Evolutionary conservation across 2,329 filamentous ascomycete species (phyloP).

Genomic region (Cercospora citrullina): DNA sequence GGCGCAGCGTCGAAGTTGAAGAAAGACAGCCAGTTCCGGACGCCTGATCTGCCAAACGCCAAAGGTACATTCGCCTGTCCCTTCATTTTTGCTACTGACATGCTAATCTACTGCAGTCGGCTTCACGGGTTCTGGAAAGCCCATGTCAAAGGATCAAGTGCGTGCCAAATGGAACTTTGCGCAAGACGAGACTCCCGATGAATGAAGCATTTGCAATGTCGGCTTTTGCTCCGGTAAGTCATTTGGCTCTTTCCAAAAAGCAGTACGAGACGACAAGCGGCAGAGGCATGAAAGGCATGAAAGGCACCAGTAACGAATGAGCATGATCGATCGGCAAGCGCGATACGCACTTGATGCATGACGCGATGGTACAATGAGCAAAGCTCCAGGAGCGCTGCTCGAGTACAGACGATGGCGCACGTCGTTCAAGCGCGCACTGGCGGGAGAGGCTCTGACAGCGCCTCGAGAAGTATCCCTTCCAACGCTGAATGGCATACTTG

Average conservation of each 20-base stretch:
- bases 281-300: background rate
- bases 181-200: constrained; percentile 24
- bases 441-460: background rate
- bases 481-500: constrained; percentile 21
- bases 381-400: background rate
- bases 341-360: background rate
- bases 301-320: background rate
- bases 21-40: constrained; percentile 47
- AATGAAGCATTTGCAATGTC: constrained; percentile 16
- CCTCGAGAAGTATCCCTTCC: constrained; percentile 28
- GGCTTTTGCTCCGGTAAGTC: background rate
- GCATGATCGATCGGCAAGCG: background rate
- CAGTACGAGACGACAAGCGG: background rate
- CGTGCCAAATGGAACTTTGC: constrained; percentile 34
- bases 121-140: constrained; percentile 91
- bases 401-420: background rate
- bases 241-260: background rate
- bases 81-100: background rate
- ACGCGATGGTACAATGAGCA: background rate
- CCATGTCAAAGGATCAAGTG: constrained; percentile 81
- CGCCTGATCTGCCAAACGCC: constrained; percentile 79
- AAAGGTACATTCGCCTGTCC: constrained; percentile 61
- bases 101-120: constrained; percentile 64
- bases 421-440: background rate
- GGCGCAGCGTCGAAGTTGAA: constrained; percentile 27